Conservation (phyloP, 345 rosid species). For the Bruguiera gymnorhiza region DNA sequence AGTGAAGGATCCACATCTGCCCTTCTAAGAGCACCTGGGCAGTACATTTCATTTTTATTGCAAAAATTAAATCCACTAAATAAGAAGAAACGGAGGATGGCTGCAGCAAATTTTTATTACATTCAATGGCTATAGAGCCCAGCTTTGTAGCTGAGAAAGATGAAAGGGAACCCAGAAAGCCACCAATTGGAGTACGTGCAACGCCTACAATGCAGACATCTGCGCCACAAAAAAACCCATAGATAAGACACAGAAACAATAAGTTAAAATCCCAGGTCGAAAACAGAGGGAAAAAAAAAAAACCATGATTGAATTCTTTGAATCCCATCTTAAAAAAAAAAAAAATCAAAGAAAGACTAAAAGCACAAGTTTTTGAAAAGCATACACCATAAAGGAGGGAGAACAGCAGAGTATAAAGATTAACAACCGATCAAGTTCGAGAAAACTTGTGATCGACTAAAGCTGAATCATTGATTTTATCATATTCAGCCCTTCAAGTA, state of each 20-base stretch:
- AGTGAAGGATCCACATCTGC: conserved; percentile 83
- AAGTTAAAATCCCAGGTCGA: neutral
- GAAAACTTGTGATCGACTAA: no score
- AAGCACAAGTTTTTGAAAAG: no score
- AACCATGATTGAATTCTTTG: no score
- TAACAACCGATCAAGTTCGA: neutral
- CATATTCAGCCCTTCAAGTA: no score
- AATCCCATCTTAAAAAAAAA: no score
- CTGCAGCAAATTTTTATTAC: conserved; percentile 4
- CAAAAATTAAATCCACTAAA: neutral
- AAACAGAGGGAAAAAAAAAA: neutral
- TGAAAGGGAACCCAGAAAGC: conserved; percentile 33
- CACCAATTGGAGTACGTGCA: conserved; percentile 30
- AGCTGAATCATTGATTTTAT: no score
- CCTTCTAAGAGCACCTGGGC: conserved; percentile 58
- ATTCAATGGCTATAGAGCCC: conserved; percentile 22
- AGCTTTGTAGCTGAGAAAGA: conserved; percentile 31
- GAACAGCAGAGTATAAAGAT: no score
- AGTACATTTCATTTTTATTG: neutral
- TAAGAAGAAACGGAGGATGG: neutral
- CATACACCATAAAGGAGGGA: no score
- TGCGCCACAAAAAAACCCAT: neutral
- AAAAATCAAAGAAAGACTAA: no score
- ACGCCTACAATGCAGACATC: conserved; percentile 3
- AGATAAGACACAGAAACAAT: no score